A percentile compares a stretch with the other conserved stretches of the same genome.
phyloP scores from a whole-genome alignment of 2,329 filamentous ascomycete genomes.

The Alternaria burnsii region DNA sequence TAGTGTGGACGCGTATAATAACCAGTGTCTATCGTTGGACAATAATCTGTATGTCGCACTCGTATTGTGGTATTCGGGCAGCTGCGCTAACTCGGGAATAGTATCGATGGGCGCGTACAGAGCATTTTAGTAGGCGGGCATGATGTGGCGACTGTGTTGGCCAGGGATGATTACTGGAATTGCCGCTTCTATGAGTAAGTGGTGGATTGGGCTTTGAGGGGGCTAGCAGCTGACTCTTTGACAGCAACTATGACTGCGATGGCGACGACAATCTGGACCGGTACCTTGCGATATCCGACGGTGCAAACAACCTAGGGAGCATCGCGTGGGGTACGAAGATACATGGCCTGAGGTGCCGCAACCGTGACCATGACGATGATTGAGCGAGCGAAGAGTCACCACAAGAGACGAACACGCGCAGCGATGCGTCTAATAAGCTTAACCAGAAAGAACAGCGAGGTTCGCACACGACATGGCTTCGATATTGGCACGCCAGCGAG shows the following conservation, averaged over 20 bases:
- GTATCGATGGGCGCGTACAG: conserved; percentile 46
- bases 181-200: conserved; percentile 48
- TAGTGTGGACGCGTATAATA: conserved; percentile 41
- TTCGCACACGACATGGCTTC: neutral
- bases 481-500: neutral
- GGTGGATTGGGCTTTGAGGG: neutral
- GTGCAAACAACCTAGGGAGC: conserved; percentile 44
- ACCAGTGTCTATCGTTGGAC: conserved; percentile 41
- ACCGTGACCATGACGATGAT: conserved; percentile 21
- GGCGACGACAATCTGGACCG: conserved; percentile 27
- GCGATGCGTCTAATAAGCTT: neutral
- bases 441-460: neutral
- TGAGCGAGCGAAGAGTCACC: conserved; percentile 5
- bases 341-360: conserved; percentile 38
- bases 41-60: conserved; percentile 42
- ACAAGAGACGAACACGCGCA: neutral
- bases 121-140: conserved; percentile 44
- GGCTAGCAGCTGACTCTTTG: neutral
- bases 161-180: conserved; percentile 42
- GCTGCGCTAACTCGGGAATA: conserved; percentile 12
- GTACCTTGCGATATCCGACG: conserved; percentile 38
- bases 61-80: neutral
- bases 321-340: conserved; percentile 41
- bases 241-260: conserved; percentile 45
- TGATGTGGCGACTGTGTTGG: conserved; percentile 35